Base-by-base conservation (phyloP, 176 grass and related monocot species). In the Oryza punctata region DNA sequence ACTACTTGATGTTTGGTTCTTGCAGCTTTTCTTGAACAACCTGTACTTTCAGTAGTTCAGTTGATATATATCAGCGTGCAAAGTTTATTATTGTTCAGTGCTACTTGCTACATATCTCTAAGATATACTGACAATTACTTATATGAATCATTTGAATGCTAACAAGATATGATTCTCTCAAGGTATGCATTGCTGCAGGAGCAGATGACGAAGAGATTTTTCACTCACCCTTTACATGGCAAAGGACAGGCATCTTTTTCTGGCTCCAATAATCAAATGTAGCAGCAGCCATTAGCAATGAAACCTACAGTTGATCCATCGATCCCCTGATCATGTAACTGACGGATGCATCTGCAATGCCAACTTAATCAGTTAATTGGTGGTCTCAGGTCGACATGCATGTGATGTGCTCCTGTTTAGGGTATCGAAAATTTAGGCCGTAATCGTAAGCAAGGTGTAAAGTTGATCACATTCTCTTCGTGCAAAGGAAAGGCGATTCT, bases 391-490 rank as follows among this genome's bases (percentile, higher is more conserved):
- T 87, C 78, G 57, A 66, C 66, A 38, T 28, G 79, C 88, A 86
- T 90, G 83, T 90, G 83, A 73, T 5, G 59, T 86, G 79, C 78
- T 45, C 73, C 83, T 90, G 59, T 26, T 78, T 72, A 29, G 67
- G 88, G 73, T 38, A 72, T 60, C 78, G 60, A 72, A 72, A 77
- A 28, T 66, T 78, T 13, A 18, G 73, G 67, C 75, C 60, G 60
- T 73, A 66, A 82, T 47, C 27, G 16, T 76, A 28, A 68, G 88
- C 88, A 72, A 90, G 79, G 60, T 86, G 84, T 47, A 78, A 47
- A 86, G 61, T 73, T 86, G 52, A 57, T 57, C 57, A 82, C 88
- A 82, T 90, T 90, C 79, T 77, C 88, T 67, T 47, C 59, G 1
- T 78, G 35, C 74, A 18, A 90, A 78, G 73, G 66, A 78, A 82